Evolutionary conservation across 371 early-diverging fungal genomes (phyloP), one percentile per base, ranked within the genome.

Genomic region (Chytridium lagenaria): DNA sequence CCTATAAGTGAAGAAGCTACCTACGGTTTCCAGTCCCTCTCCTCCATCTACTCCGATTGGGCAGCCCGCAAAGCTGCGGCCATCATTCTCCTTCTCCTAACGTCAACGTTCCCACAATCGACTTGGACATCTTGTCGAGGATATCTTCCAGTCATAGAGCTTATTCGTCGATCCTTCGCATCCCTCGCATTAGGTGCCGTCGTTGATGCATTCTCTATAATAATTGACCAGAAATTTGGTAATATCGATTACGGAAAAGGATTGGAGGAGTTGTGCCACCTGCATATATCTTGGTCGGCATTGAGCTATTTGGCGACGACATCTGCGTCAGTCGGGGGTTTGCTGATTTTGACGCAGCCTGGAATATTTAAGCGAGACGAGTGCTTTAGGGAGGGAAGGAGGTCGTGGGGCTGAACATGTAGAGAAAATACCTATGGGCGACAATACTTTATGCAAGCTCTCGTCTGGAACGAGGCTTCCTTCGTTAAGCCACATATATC

Each of bases 81-180:
- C 34, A 7, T 61, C 61, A 61, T 61, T 7, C 7, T 23, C 30
- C 3, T 61, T 7, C 7, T 40, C 28, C 16, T 30, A 33, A 30
- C 61, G 36, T 30, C 26, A 15, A 67, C 69, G 52, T 16, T 77
- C 10, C 37, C 50, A 50, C 70, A 30, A 37, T 66, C 33, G 7
- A 7, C 3, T 3, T 61, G 61, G 61, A 34, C 19, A 34, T 10
- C 30, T 3, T 61, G 61, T 34, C 22, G 57, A 16, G 61, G 36
- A 30, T 34, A 7, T 34, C 31, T 61, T 34, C n/a, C 10, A 3
- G 2, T 16, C 23, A 16, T 16, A 28, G 37, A 7, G 10, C 3
- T 7, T 37, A 7, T 12, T 7, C 34, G 34, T 23, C 61, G 61
- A 34, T n/a, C n/a, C 26, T 26, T 52, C n/a, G 26, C 23, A 12